Evolutionary conservation across 495 filamentous ascomycete species (phyloP).

Genomic region (Hypoxylon crocopeplum): DNA sequence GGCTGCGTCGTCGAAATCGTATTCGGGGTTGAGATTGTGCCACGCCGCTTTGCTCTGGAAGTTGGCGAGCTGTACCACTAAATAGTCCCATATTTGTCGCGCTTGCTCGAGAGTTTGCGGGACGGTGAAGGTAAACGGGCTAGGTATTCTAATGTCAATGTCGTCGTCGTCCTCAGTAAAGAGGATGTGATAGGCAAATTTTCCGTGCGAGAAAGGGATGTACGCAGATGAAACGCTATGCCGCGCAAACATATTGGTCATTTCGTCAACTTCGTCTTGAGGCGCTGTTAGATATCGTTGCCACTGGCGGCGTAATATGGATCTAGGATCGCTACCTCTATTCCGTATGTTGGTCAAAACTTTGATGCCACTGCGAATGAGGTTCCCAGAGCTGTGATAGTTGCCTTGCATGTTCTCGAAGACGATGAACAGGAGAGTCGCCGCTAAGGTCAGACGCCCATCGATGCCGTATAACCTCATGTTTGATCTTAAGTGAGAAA

Average conservation of each 20-base stretch:
- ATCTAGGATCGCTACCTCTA: slow-evolving; percentile 12
- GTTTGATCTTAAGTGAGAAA: slow-evolving; percentile 33
- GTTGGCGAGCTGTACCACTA: slow-evolving; percentile 24
- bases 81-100: slow-evolving; percentile 25
- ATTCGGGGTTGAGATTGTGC: slow-evolving; percentile 31
- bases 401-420: slow-evolving; percentile 43
- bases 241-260: slow-evolving; percentile 35
- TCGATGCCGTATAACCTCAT: slow-evolving; percentile 30
- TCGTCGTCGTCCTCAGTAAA: slow-evolving; percentile 35
- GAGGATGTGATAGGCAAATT: slow-evolving; percentile 37
- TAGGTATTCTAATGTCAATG: neutral
- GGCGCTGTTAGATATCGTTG: slow-evolving; percentile 18
- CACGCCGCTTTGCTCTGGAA: slow-evolving; percentile 30
- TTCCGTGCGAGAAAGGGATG: slow-evolving; percentile 34
- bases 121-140: slow-evolving; percentile 21
- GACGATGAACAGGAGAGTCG: slow-evolving; percentile 38
- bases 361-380: slow-evolving; percentile 37
- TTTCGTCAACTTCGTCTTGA: slow-evolving; percentile 37
- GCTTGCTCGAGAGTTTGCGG: slow-evolving; percentile 31
- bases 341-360: slow-evolving; percentile 30
- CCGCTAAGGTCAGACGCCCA: slow-evolving; percentile 29
- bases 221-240: slow-evolving; percentile 30
- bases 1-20: slow-evolving; percentile 30
- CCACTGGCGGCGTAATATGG: slow-evolving; percentile 29
- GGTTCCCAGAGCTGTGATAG: slow-evolving; percentile 34